phyloP scores from a whole-genome alignment of 2,329 filamentous ascomycete species.

The Ophiostoma sp. region DNA sequence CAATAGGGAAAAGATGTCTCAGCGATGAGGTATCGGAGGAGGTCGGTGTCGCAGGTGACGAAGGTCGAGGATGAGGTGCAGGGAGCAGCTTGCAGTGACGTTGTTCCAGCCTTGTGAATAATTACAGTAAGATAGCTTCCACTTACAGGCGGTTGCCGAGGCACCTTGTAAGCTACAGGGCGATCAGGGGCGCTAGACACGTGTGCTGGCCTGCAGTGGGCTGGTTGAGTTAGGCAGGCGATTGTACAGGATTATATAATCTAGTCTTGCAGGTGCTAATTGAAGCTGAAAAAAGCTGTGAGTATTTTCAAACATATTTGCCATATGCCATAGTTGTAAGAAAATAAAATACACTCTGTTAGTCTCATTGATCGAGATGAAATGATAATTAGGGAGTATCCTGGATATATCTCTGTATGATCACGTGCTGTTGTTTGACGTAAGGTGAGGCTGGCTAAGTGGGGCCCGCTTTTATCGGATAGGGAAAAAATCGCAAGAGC shows the following conservation, averaged over 20 bases:
- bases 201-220: conserved; percentile 2
- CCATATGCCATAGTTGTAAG: too few relatives aligned
- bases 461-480: neutral
- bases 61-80: neutral
- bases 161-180: neutral
- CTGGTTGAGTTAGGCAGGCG: neutral
- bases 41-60: neutral
- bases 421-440: neutral
- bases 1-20: neutral
- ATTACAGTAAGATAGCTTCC: neutral
- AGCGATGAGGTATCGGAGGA: neutral
- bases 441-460: neutral
- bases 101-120: neutral
- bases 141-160: conserved; percentile 12
- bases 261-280: too few relatives aligned
- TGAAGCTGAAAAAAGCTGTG: too few relatives aligned
- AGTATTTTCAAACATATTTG: too few relatives aligned
- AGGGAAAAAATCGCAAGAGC: conserved; percentile 15
- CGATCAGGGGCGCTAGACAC: neutral
- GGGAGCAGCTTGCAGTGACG: neutral
- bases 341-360: too few relatives aligned
- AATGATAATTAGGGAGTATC: neutral
- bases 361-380: neutral
- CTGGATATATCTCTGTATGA: neutral
- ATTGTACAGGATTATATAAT: too few relatives aligned